Base-by-base conservation (phyloP, 2,329 filamentous ascomycete genomes). In the Epichloe bromicola region DNA sequence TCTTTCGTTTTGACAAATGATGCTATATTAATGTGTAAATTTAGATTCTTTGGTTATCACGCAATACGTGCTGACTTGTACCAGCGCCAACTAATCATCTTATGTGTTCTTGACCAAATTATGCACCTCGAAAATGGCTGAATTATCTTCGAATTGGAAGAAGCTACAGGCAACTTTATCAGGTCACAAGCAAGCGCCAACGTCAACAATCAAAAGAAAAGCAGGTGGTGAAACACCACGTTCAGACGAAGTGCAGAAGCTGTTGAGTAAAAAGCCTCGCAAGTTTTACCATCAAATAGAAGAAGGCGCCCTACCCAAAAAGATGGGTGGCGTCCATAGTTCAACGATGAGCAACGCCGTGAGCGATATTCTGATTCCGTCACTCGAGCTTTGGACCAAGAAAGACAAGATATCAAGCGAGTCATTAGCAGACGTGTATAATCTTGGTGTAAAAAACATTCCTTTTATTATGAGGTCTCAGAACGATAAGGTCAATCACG, bases 101-200 rank as follows among this genome's bases (percentile, higher is more conserved):
- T 5, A 19, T 33, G 26, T 19, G 30, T 39, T 12, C 26, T 39
- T 12, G 42, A 20, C 12, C 26, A n/a, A 19, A n/a, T 4, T 26
- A 40, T 50, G 48, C 36, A 59, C 36, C 46, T 44, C 33, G 44
- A 54, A 12, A 34, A 70, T 70, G 67, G 65, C 65, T 38, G 70
- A 70, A 59, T 67, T 83, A 36, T 84, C 80, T 12, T 80, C 78
- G 50, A 90, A 90, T 64, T 90, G 86, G 86, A 88, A 88, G 68
- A 84, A 78, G 68, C 74, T 90, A 50, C 85, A 88, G 68, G 76
- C 78, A 57, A 76, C 75, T 59, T 68, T 80, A 58, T 73, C 77
- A 60, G 63, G 71, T 40, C 71, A 33, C 38, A 52, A 75, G 53
- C 65, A 70, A 30, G 53, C 65, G n/a, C 59, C 66, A 15, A 60